Percentiles rank a stretch among this genome's conserved stretches.
Conservation (phyloP, 495 filamentous ascomycete genomes). For the Ramalina intermedia region DNA sequence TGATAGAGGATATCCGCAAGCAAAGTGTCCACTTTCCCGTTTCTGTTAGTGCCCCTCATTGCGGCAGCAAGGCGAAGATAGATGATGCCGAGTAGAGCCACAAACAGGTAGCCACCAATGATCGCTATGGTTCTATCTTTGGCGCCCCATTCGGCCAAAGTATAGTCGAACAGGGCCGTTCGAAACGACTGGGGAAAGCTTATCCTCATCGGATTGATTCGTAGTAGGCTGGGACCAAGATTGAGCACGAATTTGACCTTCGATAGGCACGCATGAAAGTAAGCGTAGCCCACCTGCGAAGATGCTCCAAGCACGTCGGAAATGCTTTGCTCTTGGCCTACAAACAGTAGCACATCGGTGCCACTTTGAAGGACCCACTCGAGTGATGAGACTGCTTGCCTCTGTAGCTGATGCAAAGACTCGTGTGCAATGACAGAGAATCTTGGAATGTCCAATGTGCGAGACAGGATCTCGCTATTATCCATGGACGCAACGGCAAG, state of each 20-base stretch:
- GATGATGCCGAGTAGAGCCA: constrained; percentile 55
- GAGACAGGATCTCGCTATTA: background rate
- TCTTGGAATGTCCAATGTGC: constrained; percentile 43
- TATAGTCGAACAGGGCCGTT: constrained; percentile 34
- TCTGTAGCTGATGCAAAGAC: constrained; percentile 35
- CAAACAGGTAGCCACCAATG: constrained; percentile 60
- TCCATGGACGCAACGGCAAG: constrained; percentile 13
- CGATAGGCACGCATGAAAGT: background rate
- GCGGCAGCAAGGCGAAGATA: constrained; percentile 61
- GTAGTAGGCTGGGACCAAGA: constrained; percentile 2
- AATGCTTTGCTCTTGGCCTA: background rate
- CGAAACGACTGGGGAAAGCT: constrained; percentile 30
- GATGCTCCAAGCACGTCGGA: background rate
- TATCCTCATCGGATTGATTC: constrained; percentile 18
- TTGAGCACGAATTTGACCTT: background rate
- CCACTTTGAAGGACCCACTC: background rate
- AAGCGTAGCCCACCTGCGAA: background rate
- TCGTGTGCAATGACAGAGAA: constrained; percentile 50
- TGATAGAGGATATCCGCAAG: constrained; percentile 77
- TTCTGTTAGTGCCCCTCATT: constrained; percentile 47
- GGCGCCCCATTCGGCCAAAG: constrained; percentile 60
- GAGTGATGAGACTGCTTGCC: constrained; percentile 16
- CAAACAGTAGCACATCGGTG: background rate
- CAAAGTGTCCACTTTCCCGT: constrained; percentile 58
- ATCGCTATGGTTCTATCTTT: constrained; percentile 70